Base-by-base conservation (phyloP, 176 grass and related monocot species). In the Triticum dicoccoides region DNA sequence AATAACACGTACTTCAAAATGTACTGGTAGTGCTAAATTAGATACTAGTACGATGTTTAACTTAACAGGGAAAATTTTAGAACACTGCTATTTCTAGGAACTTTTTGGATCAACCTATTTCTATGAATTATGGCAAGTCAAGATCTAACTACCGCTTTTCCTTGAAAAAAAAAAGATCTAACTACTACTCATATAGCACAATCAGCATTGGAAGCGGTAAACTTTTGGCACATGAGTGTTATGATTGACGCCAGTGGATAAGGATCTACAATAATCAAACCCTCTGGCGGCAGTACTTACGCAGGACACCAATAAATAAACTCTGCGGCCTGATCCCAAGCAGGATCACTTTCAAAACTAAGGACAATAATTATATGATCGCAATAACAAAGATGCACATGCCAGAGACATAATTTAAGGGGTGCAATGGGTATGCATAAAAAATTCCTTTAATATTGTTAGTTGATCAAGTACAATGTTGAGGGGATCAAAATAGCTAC, bases 391-490 rank as follows among this genome's bases (percentile, higher is more conserved):
- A 3, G 32, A 78, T 72, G 32, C 82, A 86, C 54, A 77, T 77
- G 89, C 49, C 41, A 65, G 52, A 34, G 6, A 12, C 76, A 87
- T 70, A 81, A 23, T 49, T 76, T 80, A 82, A 77, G 56, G 41
- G 32, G 49, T 42, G 7, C 66, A 70, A 11, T n/a, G 20, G 45
- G 80, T 47, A 34, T 11, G 18, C 13, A 65, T 65, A 52, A 85
- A 49, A 76, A 83, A 27, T 62, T 27, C 42, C 75, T 91, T 88
- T 59, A 49, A 77, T 86, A 78, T 86, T 85, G 86, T 82, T 85
- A 91, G 79, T 72, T 78, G 63, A 78, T 82, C 87, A 89, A 88
- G 81, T 86, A 92, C 91, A 92, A 84, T 54, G 68, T 69, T 73
- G 82, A 81, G 78, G 33, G 75, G 74, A 80, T 21, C 34, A 18